Conservation (phyloP, 2,329 filamentous ascomycete species). For the Ascocoryne sarcoides region DNA sequence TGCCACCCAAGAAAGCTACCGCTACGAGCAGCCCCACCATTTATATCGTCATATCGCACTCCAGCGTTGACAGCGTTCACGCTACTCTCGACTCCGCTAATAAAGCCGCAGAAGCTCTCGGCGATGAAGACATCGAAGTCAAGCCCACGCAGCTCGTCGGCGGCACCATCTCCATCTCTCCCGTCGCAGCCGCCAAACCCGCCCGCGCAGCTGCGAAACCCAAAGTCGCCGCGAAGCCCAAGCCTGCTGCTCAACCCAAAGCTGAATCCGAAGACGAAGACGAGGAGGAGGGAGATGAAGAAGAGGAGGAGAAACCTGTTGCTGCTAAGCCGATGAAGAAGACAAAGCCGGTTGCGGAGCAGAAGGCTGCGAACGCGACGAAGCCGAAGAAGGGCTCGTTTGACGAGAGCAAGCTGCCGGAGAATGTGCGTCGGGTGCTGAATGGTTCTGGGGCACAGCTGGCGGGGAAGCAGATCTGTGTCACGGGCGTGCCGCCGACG, state of each 20-base stretch:
- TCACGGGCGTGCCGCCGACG: slow-evolving; percentile 18
- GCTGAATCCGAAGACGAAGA: slow-evolving; percentile 3
- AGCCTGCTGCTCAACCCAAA: slow-evolving; percentile 1
- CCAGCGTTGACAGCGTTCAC: slow-evolving; percentile 10
- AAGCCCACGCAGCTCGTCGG: slow-evolving; percentile 7
- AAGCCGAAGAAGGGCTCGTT: slow-evolving; percentile 11
- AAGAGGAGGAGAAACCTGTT: slow-evolving; percentile 4
- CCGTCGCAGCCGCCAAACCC: slow-evolving; percentile 1
- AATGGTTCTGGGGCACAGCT: slow-evolving; percentile 8
- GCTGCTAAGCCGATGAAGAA: slow-evolving; percentile 9
- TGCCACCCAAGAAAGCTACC: slow-evolving; percentile 15
- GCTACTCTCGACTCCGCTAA: slow-evolving; percentile 12
- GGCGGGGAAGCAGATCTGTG: slow-evolving; percentile 9
- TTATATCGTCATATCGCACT: slow-evolving; percentile 7
- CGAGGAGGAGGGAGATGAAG: slow-evolving; percentile 2
- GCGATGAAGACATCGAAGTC: slow-evolving; percentile 2
- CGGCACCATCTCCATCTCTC: slow-evolving; percentile 9
- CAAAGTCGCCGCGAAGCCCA: neutral
- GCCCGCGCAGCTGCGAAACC: slow-evolving; percentile 1
- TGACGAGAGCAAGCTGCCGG: slow-evolving; percentile 9
- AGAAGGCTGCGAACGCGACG: slow-evolving; percentile 15
- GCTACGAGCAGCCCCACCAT: slow-evolving; percentile 3
- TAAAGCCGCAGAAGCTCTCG: slow-evolving; percentile 2
- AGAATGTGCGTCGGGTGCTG: slow-evolving; percentile 13
- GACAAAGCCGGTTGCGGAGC: slow-evolving; percentile 17